These are phyloP conservation scores for Coemansia sp. DNA, from an alignment of 192 early-diverging fungal species.

Conservation along the genomic window DNA sequence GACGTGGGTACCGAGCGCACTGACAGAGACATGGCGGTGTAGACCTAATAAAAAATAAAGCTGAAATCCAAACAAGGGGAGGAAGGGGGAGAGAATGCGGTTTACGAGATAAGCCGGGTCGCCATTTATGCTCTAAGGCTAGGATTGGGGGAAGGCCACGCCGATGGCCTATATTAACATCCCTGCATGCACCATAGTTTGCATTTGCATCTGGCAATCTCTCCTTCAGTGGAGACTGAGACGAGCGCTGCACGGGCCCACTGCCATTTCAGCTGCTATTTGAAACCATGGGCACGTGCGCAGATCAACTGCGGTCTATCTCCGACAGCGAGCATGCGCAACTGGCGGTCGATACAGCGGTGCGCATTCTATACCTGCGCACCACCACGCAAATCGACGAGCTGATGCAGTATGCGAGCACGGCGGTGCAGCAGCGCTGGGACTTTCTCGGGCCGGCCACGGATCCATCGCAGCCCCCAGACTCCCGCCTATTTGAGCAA, in stretches of 20 bases:
- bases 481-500: constrained; percentile 4
- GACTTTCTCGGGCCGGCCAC: constrained; percentile 36
- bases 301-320: not conserved
- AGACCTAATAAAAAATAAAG: not conserved
- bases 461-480: not conserved
- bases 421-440: constrained; percentile 33
- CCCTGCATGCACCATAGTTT: not conserved
- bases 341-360: constrained; percentile 6
- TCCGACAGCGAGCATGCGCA: not conserved
- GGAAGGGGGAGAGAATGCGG: not conserved
- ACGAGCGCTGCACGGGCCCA: too few species aligned
- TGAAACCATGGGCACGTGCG: constrained; percentile 1
- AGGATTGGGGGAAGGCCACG: too few species aligned
- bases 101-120: too few species aligned
- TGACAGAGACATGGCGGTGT: constrained; percentile 3
- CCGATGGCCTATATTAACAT: too few species aligned
- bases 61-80: not conserved
- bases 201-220: too few species aligned
- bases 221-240: too few species aligned
- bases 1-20: constrained; percentile 60
- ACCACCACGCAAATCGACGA: constrained; percentile 39
- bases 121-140: too few species aligned
- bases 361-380: constrained; percentile 19
- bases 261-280: not conserved
- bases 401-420: constrained; percentile 19